Conservation (phyloP, 768 basidiomycete species). For the Boletus vinaceobasis region DNA sequence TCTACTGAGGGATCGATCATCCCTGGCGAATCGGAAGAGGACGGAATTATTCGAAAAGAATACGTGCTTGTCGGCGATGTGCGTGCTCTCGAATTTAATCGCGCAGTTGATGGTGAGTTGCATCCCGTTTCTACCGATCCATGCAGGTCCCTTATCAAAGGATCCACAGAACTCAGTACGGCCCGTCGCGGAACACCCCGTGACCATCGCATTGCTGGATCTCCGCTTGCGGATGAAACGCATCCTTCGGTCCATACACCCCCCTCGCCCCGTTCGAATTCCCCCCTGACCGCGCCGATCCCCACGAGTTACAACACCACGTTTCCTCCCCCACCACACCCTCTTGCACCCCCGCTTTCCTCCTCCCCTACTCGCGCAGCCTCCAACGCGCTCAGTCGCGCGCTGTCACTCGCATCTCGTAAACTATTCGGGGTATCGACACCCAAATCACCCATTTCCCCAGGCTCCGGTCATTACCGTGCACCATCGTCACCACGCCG, state of each 20-base stretch:
- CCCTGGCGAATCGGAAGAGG: slow-evolving; percentile 82
- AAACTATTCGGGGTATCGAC: slow-evolving; percentile 67
- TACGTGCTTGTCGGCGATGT: slow-evolving; percentile 94
- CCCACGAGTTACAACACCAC: slow-evolving; percentile 41
- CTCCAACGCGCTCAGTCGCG: slow-evolving; percentile 73
- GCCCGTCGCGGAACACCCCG: slow-evolving; percentile 57
- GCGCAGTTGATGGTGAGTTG: slow-evolving; percentile 80
- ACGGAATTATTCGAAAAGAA: slow-evolving; percentile 74
- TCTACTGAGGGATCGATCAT: slow-evolving; percentile 65
- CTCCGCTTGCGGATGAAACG: slow-evolving; percentile 48
- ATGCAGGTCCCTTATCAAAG: slow-evolving; percentile 9
- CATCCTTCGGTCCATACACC: slow-evolving; percentile 35
- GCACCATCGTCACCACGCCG: slow-evolving; percentile 55
- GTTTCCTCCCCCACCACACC: slow-evolving; percentile 63
- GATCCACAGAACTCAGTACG: slow-evolving; percentile 55
- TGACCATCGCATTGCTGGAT: slow-evolving; percentile 50
- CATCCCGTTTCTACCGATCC: neutral
- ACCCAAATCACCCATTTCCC: slow-evolving; percentile 35
- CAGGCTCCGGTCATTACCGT: slow-evolving; percentile 37
- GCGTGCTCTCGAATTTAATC: slow-evolving; percentile 87
- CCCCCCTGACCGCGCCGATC: slow-evolving; percentile 22
- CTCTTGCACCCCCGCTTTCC: slow-evolving; percentile 52
- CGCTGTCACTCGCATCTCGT: slow-evolving; percentile 76
- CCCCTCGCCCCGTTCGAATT: slow-evolving; percentile 21
- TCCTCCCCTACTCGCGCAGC: slow-evolving; percentile 67